Conservation (phyloP, 306 rosid genomes). For the Myrica gale region DNA sequence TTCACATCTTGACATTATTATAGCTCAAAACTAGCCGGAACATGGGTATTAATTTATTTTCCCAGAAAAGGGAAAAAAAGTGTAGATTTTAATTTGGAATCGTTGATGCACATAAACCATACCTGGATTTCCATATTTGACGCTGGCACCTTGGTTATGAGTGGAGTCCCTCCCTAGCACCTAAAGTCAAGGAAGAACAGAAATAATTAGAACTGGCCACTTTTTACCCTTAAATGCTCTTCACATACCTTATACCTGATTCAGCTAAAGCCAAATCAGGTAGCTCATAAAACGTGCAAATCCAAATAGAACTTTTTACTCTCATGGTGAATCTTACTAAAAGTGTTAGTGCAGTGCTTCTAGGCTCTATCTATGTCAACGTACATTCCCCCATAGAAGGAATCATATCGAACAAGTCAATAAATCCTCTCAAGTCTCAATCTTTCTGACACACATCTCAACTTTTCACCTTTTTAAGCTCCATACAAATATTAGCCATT, state of each 20-base stretch:
- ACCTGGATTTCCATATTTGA: slow-evolving; percentile 34
- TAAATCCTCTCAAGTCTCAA: background rate
- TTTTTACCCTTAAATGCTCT: background rate
- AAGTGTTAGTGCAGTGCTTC: background rate
- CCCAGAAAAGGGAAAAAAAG: no score
- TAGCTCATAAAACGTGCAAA: background rate
- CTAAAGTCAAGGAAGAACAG: slow-evolving; percentile 23
- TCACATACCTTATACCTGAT: background rate
- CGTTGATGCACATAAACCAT: background rate
- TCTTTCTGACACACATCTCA: background rate
- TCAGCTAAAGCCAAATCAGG: background rate
- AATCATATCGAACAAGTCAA: background rate
- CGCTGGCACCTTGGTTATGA: slow-evolving; percentile 17
- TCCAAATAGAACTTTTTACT: background rate
- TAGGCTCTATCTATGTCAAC: background rate
- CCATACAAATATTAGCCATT: background rate
- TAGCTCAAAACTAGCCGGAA: background rate
- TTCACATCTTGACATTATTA: background rate
- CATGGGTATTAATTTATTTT: background rate
- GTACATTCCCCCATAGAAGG: background rate
- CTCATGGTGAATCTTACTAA: background rate
- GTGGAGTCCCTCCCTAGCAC: slow-evolving; percentile 27
- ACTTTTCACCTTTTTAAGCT: background rate
- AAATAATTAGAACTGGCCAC: background rate
- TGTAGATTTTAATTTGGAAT: background rate